Evolutionary conservation across 805 yeast genomes (phyloP), one percentile per base, ranked within the genome.

Genomic region (Candida silvatica): DNA sequence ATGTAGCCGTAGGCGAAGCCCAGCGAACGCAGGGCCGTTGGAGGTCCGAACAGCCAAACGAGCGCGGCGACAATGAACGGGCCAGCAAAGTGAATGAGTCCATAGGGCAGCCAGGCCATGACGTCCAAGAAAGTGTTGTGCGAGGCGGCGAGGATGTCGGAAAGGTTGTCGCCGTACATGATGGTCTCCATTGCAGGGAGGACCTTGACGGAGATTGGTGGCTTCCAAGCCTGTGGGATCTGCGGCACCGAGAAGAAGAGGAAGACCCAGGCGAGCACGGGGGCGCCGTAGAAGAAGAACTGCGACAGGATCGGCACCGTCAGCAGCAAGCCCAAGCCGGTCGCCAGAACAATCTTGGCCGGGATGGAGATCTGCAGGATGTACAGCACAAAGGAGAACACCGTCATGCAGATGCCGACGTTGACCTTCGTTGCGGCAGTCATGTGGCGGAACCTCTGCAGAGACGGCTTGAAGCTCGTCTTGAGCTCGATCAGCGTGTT

Each of bases 81-180:
- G 12, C 81, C 76, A 15, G 80, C 77, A 51, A 84, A 88, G 61
- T 88, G 97, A 40, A 83, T 66, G 11, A 90, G 55, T 3, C 97
- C 97, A 55, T 90, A 90, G 30, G 95, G 94, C 27, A 90, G 59
- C 96, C 96, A 88, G 4, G 97, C 96, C 33, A 85, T 47, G n/a
- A 88, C 64, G 53, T 88, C 97, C 37, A 84, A 62, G 5, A 75
- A 47, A 2, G 80, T 56, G 41, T 67, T 72, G 14, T 81, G 77
- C 12, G 77, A 66, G 5, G 88, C 73, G 1, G 96, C 92, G 48
- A 87, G 67, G 17, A 88, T 77, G 47, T 81, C 83, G 35, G 88
- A 77, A 48, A 90, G 66, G 58, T 90, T 83, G 49, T 88, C 95
- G 34, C 97, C 97, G 52, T 86, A 88, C 39, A 90, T 62, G 37